Evolutionary conservation across 768 basidiomycete genomes (phyloP), one percentile per base, ranked within the genome.

Genomic region (Phlegmacium glaucopus): DNA sequence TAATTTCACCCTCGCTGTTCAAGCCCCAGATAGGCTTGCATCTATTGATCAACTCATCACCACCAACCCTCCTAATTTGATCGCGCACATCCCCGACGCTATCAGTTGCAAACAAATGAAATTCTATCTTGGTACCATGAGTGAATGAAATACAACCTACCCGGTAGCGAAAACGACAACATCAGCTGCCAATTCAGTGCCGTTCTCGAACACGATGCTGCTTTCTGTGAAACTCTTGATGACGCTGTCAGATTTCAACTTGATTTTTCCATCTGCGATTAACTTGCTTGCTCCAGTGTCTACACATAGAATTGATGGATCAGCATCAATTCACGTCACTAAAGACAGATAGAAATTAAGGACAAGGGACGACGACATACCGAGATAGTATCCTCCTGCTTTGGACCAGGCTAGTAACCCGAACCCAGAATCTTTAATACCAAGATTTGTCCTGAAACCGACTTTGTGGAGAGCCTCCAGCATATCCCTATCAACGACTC

Each of bases 201-300:
- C 77, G 49, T 80, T 64, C 42, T 72, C 72, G 50, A 82, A 82
- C 42, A 67, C 64, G 10, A 82, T 56, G 4, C 75, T 73, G 1
- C 57, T 64, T 50, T 68, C 58, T 0, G 71, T 76, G 59, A 79
- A 77, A 28, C 59, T 60, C 22, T 70, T 59, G 42, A 85, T 74
- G 26, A 62, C 64, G 44, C 70, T 67, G 49, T 80, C 82, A 61
- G 74, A 81, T 68, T 87, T 87, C 53, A 87, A 66, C 61, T 85
- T 85, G 67, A 87, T 84, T 61, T 84, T 81, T 16, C 83, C 80
- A 50, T 84, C 80, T 25, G 77, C 72, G 51, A 87, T 79, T 50
- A 79, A 67, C 58, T 81, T 75, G 48, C 76, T 76, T 4, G 75
- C 79, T 48, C 83, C 84, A 41, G 76, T 76, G 53, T 83, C 80